These are phyloP conservation scores for Trypanosoma caninum DNA, from an alignment of 208 protist species.

Conservation along the genomic window DNA sequence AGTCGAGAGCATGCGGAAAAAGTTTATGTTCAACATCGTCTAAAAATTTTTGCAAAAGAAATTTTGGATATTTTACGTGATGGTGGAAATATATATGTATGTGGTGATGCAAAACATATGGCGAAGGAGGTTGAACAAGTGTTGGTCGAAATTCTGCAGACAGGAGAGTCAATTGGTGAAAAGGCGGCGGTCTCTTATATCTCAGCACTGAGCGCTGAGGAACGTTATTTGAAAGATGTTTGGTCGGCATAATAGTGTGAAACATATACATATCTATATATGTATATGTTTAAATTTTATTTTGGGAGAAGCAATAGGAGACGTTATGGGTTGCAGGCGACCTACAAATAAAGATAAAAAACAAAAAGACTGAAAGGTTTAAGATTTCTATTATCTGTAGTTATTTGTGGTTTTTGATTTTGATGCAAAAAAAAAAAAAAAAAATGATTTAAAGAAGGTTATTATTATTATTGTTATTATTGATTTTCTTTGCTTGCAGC, in stretches of 20 bases:
- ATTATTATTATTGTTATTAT: too few relatives aligned
- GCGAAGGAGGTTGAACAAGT: slow-evolving; percentile 84
- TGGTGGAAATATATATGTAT: slow-evolving; percentile 87
- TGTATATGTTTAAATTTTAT: too few relatives aligned
- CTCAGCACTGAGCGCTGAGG: slow-evolving; percentile 48
- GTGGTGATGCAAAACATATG: slow-evolving; percentile 91
- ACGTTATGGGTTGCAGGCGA: too few relatives aligned
- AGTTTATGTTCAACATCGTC: slow-evolving; percentile 90
- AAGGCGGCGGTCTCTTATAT: slow-evolving; percentile 53
- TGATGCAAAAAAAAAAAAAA: too few relatives aligned
- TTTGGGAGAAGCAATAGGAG: too few relatives aligned
- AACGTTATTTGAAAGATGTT: slow-evolving; percentile 83
- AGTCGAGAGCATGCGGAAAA: slow-evolving; percentile 77
- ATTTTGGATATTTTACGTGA: slow-evolving; percentile 70
- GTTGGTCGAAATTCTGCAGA: slow-evolving; percentile 46
- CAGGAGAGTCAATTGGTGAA: slow-evolving; percentile 41
- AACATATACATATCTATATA: slow-evolving; percentile 10
- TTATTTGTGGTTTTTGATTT: too few relatives aligned
- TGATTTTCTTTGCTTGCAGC: too few relatives aligned
- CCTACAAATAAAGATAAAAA: neutral
- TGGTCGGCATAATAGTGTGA: slow-evolving; percentile 55
- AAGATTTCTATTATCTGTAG: too few relatives aligned
- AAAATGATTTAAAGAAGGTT: too few relatives aligned
- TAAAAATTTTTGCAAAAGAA: slow-evolving; percentile 51
- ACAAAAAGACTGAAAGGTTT: slow-evolving; percentile 13